Conservation (phyloP, 352 stramenopile genomes). For the Poterioochromonas sp. region DNA sequence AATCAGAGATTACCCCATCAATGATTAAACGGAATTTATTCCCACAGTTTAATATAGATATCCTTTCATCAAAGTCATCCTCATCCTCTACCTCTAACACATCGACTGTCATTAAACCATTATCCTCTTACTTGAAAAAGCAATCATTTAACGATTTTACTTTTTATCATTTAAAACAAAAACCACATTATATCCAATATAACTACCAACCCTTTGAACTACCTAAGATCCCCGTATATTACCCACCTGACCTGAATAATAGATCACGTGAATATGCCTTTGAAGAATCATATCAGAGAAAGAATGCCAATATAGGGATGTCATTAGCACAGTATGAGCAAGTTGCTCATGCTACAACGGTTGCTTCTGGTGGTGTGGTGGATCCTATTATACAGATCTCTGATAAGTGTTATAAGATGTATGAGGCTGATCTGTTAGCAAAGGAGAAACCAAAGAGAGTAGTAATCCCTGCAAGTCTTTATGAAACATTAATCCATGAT, state of each 20-base stretch:
- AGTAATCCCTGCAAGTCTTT: too few species aligned
- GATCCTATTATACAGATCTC: too few species aligned
- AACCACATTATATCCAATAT: constrained; percentile 15
- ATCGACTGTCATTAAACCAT: too few species aligned
- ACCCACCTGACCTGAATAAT: not conserved
- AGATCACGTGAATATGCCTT: too few species aligned
- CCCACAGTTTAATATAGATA: constrained; percentile 1
- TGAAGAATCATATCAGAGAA: too few species aligned
- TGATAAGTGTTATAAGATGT: too few species aligned
- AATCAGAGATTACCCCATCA: not conserved
- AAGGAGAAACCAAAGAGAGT: too few species aligned
- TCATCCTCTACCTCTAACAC: too few species aligned
- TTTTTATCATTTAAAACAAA: constrained; percentile 39
- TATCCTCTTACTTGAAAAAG: not conserved
- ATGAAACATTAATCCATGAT: too few species aligned
- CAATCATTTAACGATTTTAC: constrained; percentile 24
- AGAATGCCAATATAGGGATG: too few species aligned
- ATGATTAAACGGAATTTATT: not conserved
- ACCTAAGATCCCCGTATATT: constrained; percentile 1
- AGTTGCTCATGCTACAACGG: not conserved
- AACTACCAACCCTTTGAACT: not conserved
- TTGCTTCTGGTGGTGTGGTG: not conserved
- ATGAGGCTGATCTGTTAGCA: too few species aligned
- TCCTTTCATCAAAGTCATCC: not conserved
- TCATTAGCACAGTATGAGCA: not conserved